These are phyloP conservation scores for Termitomyces sp. DNA, from an alignment of 1,284 basidiomycete species.

Conservation along the genomic window DNA sequence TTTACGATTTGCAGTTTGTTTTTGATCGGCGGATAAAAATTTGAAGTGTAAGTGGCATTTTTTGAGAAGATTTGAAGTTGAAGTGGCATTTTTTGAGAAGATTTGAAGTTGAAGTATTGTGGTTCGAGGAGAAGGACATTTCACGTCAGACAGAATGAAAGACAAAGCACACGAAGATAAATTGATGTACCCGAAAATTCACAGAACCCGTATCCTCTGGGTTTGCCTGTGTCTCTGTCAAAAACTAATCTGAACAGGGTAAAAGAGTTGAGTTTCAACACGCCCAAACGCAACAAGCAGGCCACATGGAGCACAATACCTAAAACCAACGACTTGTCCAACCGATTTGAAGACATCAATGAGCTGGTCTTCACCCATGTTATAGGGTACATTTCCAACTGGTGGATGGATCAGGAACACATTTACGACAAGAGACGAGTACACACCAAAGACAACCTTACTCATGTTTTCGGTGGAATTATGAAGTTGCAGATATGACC, in stretches of 20 bases:
- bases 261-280: slow-evolving; percentile 11
- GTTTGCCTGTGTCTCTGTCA: slow-evolving; percentile 92
- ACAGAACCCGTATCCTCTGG: slow-evolving; percentile 96
- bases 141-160: slow-evolving; percentile 35
- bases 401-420: neutral
- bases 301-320: slow-evolving; percentile 37
- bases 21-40: neutral
- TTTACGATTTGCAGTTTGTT: neutral
- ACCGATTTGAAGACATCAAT: slow-evolving; percentile 84
- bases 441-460: slow-evolving; percentile 31
- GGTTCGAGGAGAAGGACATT: slow-evolving; percentile 20
- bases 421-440: neutral
- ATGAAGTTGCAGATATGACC: neutral
- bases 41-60: neutral
- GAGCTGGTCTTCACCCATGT: slow-evolving; percentile 81
- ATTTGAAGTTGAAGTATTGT: slow-evolving; percentile 13
- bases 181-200: slow-evolving; percentile 84
- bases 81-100: slow-evolving; percentile 4
- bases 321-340: slow-evolving; percentile 83
- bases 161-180: slow-evolving; percentile 25
- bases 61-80: neutral
- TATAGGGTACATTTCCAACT: slow-evolving; percentile 87
- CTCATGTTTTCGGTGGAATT: slow-evolving; percentile 20
- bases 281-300: slow-evolving; percentile 4
- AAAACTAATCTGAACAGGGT: slow-evolving; percentile 74